These are phyloP conservation scores for Seiridium unicorne DNA, from an alignment of 2,329 filamentous ascomycete species.

Conservation along the genomic window DNA sequence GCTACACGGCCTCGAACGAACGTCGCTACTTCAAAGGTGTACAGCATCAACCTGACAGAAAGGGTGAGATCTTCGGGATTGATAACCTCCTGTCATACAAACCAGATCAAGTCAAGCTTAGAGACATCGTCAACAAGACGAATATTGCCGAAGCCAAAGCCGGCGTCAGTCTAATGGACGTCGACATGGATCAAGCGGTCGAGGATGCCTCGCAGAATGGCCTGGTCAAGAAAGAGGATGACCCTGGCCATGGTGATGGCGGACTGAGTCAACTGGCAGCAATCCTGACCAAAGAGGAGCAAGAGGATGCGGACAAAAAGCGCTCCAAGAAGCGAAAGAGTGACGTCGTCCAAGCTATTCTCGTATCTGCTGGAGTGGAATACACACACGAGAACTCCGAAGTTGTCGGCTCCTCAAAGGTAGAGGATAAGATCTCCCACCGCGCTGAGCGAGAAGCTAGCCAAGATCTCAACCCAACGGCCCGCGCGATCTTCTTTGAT, in stretches of 20 bases:
- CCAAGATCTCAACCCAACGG: constrained; percentile 45
- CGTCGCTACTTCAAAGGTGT: constrained; percentile 94
- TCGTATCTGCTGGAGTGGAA: constrained; percentile 82
- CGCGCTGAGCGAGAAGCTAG: constrained; percentile 63
- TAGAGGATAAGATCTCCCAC: constrained; percentile 82
- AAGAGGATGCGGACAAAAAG: constrained; percentile 36
- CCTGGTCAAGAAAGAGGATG: constrained; percentile 43
- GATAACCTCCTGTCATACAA: constrained; percentile 83
- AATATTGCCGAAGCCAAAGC: constrained; percentile 92
- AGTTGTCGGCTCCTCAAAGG: constrained; percentile 85
- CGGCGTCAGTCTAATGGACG: constrained; percentile 75
- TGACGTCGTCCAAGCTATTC: constrained; percentile 85
- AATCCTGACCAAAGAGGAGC: constrained; percentile 47
- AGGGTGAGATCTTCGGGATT: constrained; percentile 92
- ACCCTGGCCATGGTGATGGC: constrained; percentile 57
- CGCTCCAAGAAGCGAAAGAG: constrained; percentile 42
- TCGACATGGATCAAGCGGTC: constrained; percentile 65
- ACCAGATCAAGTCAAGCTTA: constrained; percentile 73
- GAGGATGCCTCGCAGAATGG: constrained; percentile 47
- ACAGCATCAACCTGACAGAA: constrained; percentile 76
- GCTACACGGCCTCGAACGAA: constrained; percentile 88
- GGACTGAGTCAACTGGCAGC: constrained; percentile 73
- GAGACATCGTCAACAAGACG: constrained; percentile 98
- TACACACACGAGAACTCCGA: constrained; percentile 98
- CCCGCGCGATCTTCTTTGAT: constrained; percentile 58